Base-by-base conservation (phyloP, 2,329 filamentous ascomycete species). In the Colletotrichum eremochloae region DNA sequence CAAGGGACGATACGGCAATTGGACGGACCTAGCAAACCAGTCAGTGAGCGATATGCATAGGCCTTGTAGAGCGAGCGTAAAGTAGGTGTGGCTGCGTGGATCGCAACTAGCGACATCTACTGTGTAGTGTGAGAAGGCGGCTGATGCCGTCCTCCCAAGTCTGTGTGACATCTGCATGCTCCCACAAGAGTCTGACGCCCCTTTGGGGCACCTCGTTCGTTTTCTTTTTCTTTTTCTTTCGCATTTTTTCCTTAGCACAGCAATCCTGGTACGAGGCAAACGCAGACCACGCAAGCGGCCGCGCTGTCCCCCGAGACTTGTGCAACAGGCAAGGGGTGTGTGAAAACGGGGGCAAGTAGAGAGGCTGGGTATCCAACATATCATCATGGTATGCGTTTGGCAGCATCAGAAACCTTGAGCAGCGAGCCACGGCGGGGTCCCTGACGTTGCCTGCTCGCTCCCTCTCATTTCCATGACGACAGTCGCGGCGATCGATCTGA, bases 31-130 rank as follows among this genome's bases (percentile, higher is more conserved):
- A 15, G 36, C 24, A 46, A 58, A 40, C 50, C 58, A 68, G 53
- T 15, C n/a, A 29, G 33, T 56, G 33, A 11, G 44, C 44, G 11
- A 46, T 46, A 46, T 44, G 40, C 40, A 42, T 44, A 20, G 20
- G 33, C 29, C 29, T 6, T n/a, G 44, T 15, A 38, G 18, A 44
- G 15, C n/a, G 20, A 50, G 44, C 20, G 55, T 38, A 63, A 62
- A 53, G 40, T 33, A 71, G 56, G 63, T 68, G 65, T 55, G 65
- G 65, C 65, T 63, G 52, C 65, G 52, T 46, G 36, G 44, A 63
- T 63, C 44, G 60, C 55, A 61, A 40, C 15, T 31, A 46, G 63
- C 31, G 40, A 33, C 31, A 63, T 46, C 44, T 11, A n/a, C 44
- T n/a, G 20, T 18, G 29, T 12, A 9, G 20, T 31, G 31, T n/a